phyloP scores from a whole-genome alignment of 2,329 filamentous ascomycete genomes.

The Apiospora rasikravindrae region DNA sequence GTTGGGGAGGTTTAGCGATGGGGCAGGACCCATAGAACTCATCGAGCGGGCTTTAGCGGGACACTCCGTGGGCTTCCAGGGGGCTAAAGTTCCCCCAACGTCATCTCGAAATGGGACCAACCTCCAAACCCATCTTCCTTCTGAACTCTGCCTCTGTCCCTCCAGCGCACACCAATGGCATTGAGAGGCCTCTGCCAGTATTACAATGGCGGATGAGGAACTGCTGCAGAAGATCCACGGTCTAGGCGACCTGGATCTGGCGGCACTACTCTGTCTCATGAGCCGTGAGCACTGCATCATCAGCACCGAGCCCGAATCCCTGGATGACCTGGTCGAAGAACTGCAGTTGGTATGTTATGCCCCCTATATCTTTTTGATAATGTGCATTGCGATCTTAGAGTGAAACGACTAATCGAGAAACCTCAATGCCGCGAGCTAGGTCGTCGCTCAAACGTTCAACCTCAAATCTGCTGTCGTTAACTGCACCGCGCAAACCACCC shows the following conservation, averaged over 20 bases:
- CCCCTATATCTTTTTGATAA: not conserved
- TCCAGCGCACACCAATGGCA: slow-evolving; percentile 20
- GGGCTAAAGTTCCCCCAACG: slow-evolving; percentile 10
- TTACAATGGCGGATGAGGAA: slow-evolving; percentile 64
- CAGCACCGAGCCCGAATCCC: slow-evolving; percentile 66
- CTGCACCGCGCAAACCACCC: slow-evolving; percentile 73
- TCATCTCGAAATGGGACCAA: not conserved
- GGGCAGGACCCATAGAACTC: not conserved
- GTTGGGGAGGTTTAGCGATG: not conserved
- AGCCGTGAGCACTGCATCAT: slow-evolving; percentile 88
- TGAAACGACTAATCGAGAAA: not conserved
- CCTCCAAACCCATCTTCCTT: not conserved
- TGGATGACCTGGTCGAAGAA: slow-evolving; percentile 75
- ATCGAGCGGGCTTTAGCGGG: slow-evolving; percentile 2
- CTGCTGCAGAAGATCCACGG: slow-evolving; percentile 74
- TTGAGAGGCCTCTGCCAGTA: slow-evolving; percentile 22
- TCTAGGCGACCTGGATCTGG: slow-evolving; percentile 87
- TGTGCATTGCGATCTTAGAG: not conserved
- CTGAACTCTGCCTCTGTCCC: not conserved
- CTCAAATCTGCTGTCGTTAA: slow-evolving; percentile 73
- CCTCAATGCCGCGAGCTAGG: slow-evolving; percentile 46
- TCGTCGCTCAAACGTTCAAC: slow-evolving; percentile 73
- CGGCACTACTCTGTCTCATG: slow-evolving; percentile 79
- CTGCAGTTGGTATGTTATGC: slow-evolving; percentile 64
- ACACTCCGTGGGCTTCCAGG: not conserved